These are phyloP conservation scores for Aurinia saxatilis DNA, from an alignment of 345 rosid species.

Conservation along the genomic window DNA sequence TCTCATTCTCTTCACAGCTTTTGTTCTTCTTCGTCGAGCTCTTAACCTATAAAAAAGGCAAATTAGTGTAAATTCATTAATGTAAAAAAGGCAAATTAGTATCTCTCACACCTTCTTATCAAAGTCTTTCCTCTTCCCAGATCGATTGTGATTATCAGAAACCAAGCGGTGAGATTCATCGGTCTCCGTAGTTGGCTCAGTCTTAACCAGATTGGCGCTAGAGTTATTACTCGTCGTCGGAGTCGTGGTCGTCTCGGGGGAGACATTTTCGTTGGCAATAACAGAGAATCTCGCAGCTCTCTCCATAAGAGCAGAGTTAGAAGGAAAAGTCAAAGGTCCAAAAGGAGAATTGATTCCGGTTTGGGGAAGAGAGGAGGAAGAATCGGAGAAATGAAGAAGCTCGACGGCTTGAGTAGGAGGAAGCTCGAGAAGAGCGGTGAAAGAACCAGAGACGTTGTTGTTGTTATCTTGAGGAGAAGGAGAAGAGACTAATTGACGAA, in stretches of 20 bases:
- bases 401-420: slow-evolving; percentile 54
- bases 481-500: slow-evolving; percentile 37
- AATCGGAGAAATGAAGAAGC: slow-evolving; percentile 50
- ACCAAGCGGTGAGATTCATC: slow-evolving; percentile 32
- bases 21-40: too few relatives aligned
- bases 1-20: too few relatives aligned
- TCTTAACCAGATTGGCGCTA: slow-evolving; percentile 34
- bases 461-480: too few relatives aligned
- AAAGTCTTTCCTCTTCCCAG: slow-evolving; percentile 46
- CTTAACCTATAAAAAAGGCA: too few relatives aligned
- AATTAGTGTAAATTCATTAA: not conserved
- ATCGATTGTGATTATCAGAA: slow-evolving; percentile 30
- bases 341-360: slow-evolving; percentile 3
- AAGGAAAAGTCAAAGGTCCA: slow-evolving; percentile 32
- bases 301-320: slow-evolving; percentile 24
- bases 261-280: slow-evolving; percentile 23
- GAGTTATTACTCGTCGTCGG: slow-evolving; percentile 4
- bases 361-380: slow-evolving; percentile 28
- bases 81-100: not conserved
- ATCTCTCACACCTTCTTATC: slow-evolving; percentile 42
- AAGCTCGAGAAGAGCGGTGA: slow-evolving; percentile 63
- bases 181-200: slow-evolving; percentile 34
- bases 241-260: slow-evolving; percentile 27
- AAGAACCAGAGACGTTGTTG: too few relatives aligned
- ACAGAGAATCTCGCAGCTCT: slow-evolving; percentile 32